Conservation (phyloP, 257 asterid genomes). For the Solanum arcanum region DNA sequence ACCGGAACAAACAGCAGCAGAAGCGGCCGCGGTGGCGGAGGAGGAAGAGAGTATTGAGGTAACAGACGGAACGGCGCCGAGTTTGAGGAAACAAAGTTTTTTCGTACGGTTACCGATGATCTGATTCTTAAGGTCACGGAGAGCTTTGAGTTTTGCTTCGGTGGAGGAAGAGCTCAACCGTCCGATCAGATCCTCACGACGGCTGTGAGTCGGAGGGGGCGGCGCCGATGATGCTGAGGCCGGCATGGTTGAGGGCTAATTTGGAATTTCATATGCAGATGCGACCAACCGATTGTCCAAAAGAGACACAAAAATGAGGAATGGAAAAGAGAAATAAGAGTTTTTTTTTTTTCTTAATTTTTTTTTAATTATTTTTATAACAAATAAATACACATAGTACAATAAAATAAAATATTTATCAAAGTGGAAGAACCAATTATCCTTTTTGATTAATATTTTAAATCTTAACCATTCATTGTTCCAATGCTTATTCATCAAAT, state of each 20-base stretch:
- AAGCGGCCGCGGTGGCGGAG: constrained; percentile 8
- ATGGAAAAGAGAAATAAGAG: background rate
- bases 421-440: background rate
- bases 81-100: constrained; percentile 62
- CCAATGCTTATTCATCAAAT: background rate
- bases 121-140: constrained; percentile 82
- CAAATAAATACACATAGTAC: background rate
- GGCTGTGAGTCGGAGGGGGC: constrained; percentile 28
- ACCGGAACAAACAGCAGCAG: background rate
- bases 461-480: background rate
- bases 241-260: constrained; percentile 29
- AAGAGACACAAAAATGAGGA: background rate
- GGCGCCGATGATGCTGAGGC: constrained; percentile 42
- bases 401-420: background rate
- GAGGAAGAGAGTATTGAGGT: constrained; percentile 46
- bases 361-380: no score
- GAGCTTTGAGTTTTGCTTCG: constrained; percentile 52
- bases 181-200: constrained; percentile 47
- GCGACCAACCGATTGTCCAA: background rate
- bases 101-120: constrained; percentile 89
- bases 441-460: background rate
- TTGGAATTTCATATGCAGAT: background rate
- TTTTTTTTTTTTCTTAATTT: background rate
- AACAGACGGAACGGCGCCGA: constrained; percentile 75
- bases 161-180: constrained; percentile 33